Evolutionary conservation across 352 stramenopile genomes (phyloP), one percentile per base, ranked within the genome.

Genomic region (Phytophthora sp.): DNA sequence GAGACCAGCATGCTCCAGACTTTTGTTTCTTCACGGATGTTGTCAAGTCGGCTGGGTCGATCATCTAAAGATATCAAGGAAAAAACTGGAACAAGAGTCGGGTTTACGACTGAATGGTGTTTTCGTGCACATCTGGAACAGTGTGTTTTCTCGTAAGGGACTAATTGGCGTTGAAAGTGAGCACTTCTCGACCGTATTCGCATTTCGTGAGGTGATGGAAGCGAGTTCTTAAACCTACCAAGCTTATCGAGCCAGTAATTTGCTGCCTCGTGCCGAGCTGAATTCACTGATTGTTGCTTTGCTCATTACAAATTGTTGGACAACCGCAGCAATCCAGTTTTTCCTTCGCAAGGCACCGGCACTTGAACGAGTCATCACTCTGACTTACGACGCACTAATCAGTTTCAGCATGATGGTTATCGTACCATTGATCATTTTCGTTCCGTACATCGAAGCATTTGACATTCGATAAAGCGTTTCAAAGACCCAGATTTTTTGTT

Each of bases 141-240:
- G 24, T 0, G 12, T 66, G 12, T 66, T 66, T 20, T 66, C 58
- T 1, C 49, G 42, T n/a, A 17, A 50, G 31, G 58, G 50, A 1
- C 13, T 65, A 11, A 65, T 69, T n/a, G 70, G 52, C 4, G 61
- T 76, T 34, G 51, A 73, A n/a, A 75, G 60, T 13, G 54, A 71
- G 41, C 57, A 61, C 41, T 75, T 78, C 24, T 56, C 56, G 4
- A 56, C 42, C 6, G 49, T 69, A 5, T 75, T 66, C 20, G 27
- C 53, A 0, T 6, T 54, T 5, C 65, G 65, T 17, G 65, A 73
- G 30, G 30, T 62, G n/a, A 26, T 78, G 21, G 52, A 65, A 48
- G 32, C 72, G 17, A 59, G 38, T 21, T 65, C 56, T 10, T 55
- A 78, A 37, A 72, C 66, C 6, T 72, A 66, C 37, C 64, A 77